Base-by-base conservation (phyloP, 208 protist genomes). In the Porcisia deanei region DNA sequence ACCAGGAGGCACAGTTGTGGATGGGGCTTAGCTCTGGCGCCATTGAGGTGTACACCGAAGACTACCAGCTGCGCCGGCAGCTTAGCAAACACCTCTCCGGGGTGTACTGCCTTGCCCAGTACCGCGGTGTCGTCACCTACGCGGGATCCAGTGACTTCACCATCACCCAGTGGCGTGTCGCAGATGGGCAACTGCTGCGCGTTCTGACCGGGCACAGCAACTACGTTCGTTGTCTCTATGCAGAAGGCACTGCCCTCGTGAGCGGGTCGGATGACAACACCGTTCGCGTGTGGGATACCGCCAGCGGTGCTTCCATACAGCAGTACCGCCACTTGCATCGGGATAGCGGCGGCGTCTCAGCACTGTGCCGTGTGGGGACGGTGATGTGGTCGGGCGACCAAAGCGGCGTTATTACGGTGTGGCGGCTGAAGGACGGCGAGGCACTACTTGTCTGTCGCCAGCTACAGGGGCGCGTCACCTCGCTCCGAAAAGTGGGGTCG, bases 321-420 rank as follows among this genome's bases (percentile, higher is more conserved):
- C 77, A 79, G n/a, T 77, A 82, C 67, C 75, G 75, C 34, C 76
- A 82, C 76, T 87, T 95, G 58, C 91, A 95, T 76, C 77, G 65
- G 18, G 76, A 82, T 39, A 82, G 71, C 71, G 85, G 86, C 41
- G 90, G 90, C n/a, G 89, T 96, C 16, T 95, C 90, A 30, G 88
- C 88, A 69, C 79, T 96, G 67, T 94, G 88, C 68, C 88, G 92
- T 4, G 90, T 94, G 7, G 92, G 92, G 8, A 85, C 92, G 25
- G 86, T 77, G n/a, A 94, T 96, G 88, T 96, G 92, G 92, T 94
- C 92, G 6, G 92, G 92, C 30, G 92, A 96, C 73, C 78, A 93
- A 49, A 85, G 81, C 52, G 92, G 92, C 16, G 61, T 67, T 60
- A 73, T 96, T 10, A 75, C 77, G n/a, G 86, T 89, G 45, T 96